Evolutionary conservation across 768 basidiomycete species (phyloP).

Genomic region (Panellus pusillus): DNA sequence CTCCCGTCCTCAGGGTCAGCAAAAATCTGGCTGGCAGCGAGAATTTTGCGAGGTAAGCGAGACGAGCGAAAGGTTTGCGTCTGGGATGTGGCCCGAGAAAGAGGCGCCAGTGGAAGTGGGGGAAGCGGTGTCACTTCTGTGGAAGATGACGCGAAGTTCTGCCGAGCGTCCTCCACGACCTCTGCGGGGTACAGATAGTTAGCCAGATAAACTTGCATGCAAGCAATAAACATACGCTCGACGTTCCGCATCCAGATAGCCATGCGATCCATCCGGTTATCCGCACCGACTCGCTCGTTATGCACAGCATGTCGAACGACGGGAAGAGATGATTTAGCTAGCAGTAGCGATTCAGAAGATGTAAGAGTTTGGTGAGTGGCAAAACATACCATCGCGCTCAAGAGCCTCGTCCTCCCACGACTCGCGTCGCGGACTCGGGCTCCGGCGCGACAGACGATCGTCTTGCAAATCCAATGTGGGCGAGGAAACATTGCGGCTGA

Average conservation of each 20-base stretch:
- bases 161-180: slow-evolving; percentile 79
- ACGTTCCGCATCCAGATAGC: slow-evolving; percentile 80
- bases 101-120: slow-evolving; percentile 61
- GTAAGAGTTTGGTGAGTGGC: background rate
- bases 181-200: slow-evolving; percentile 40
- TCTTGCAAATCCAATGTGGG: slow-evolving; percentile 39
- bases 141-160: slow-evolving; percentile 65
- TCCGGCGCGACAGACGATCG: slow-evolving; percentile 25
- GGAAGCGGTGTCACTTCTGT: slow-evolving; percentile 49
- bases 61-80: slow-evolving; percentile 44
- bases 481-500: slow-evolving; percentile 45
- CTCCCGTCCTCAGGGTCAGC: slow-evolving; percentile 36
- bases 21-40: slow-evolving; percentile 74
- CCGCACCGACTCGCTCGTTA: slow-evolving; percentile 53
- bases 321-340: slow-evolving; percentile 53
- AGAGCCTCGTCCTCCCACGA: slow-evolving; percentile 54
- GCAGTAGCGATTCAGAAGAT: slow-evolving; percentile 2
- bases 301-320: slow-evolving; percentile 53
- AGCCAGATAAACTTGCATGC: slow-evolving; percentile 1
- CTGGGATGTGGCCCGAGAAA: slow-evolving; percentile 50
- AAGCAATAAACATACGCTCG: slow-evolving; percentile 58
- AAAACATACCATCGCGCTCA: slow-evolving; percentile 41
- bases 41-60: slow-evolving; percentile 61
- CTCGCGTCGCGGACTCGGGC: slow-evolving; percentile 28
- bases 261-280: slow-evolving; percentile 66